Conservation (phyloP, 495 filamentous ascomycete genomes). For the Pyrenula aspistea region DNA sequence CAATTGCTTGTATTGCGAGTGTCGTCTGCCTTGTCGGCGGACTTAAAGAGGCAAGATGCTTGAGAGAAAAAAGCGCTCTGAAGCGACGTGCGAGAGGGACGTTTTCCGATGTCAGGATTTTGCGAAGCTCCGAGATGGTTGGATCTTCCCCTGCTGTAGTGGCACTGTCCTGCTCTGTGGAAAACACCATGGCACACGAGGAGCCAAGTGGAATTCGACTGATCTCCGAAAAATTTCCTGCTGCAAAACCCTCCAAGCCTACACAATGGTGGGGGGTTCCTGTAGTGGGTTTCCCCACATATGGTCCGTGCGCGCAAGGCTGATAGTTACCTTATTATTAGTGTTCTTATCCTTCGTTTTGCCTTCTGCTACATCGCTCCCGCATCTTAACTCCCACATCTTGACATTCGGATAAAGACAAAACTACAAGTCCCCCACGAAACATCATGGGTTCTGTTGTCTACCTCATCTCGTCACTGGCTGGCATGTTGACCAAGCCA, state of each 20-base stretch:
- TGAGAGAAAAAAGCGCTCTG: slow-evolving; percentile 94
- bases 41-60: slow-evolving; percentile 68
- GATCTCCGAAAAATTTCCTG: not conserved
- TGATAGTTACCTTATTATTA: not conserved
- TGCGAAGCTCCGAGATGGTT: slow-evolving; percentile 39
- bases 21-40: slow-evolving; percentile 49
- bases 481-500: slow-evolving; percentile 95
- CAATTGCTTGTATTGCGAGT: slow-evolving; percentile 82
- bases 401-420: no score
- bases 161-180: not conserved
- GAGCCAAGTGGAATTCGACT: not conserved
- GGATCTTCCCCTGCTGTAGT: not conserved
- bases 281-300: no score
- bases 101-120: slow-evolving; percentile 64
- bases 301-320: not conserved
- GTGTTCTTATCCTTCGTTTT: no score
- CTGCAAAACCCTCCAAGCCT: not conserved
- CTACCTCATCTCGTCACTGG: slow-evolving; percentile 83
- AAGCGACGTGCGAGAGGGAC: slow-evolving; percentile 81
- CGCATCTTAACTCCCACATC: no score
- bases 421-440: no score
- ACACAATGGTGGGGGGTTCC: not conserved
- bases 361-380: no score
- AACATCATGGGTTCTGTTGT: slow-evolving; percentile 77
- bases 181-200: not conserved